phyloP scores from a whole-genome alignment of 345 rosid species.

The Gossypium rotundifolium region DNA sequence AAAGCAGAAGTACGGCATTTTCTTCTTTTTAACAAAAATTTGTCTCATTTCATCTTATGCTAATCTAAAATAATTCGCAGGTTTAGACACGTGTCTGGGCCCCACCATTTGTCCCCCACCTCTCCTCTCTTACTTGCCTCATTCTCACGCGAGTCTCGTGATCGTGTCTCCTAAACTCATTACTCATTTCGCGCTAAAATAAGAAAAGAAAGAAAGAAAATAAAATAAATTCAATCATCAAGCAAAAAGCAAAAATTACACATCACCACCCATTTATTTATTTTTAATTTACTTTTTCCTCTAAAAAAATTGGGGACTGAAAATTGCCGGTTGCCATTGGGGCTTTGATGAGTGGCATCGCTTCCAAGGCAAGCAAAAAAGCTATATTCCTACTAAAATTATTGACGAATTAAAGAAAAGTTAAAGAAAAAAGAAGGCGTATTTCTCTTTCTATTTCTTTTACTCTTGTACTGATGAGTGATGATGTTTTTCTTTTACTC shows the following conservation, averaged over 20 bases:
- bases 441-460: background rate
- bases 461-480: background rate
- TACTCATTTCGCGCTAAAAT: conserved; percentile 4
- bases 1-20: background rate
- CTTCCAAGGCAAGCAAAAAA: conserved; percentile 42
- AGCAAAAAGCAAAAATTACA: background rate
- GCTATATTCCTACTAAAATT: background rate
- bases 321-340: conserved; percentile 17
- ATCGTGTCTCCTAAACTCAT: conserved; percentile 3
- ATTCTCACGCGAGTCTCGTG: conserved; percentile 10
- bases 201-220: background rate
- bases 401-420: background rate
- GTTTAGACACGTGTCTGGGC: conserved; percentile 4
- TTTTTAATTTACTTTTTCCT: background rate
- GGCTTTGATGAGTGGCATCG: conserved; percentile 38
- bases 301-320: background rate
- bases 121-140: background rate
- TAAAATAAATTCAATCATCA: background rate
- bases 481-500: conserved; percentile 8
- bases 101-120: background rate
- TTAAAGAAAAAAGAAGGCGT: background rate
- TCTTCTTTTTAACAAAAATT: background rate
- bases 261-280: background rate
- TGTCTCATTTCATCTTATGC: background rate
- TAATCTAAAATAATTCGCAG: background rate